A percentile compares a stretch with the other conserved stretches of the same genome.
Evolutionary conservation across 1,284 basidiomycete genomes (phyloP).

Genomic region (Inonotus obliquus): DNA sequence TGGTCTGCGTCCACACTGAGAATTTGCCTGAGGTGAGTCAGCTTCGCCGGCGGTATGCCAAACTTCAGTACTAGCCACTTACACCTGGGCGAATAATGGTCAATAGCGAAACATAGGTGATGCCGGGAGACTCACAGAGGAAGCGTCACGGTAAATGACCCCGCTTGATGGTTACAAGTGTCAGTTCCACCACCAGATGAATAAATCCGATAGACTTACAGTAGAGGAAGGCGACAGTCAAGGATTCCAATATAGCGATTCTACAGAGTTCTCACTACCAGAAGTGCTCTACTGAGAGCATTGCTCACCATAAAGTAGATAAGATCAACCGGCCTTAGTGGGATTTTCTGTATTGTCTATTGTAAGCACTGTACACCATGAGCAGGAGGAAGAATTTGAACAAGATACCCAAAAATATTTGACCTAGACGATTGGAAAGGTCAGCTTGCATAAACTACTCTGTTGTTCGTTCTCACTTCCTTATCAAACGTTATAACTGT

Average conservation of each 20-base stretch:
- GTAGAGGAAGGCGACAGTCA: background rate
- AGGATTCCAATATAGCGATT: background rate
- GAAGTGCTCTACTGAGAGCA: background rate
- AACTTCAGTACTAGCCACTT: background rate
- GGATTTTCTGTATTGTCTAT: background rate
- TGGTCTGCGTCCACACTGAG: background rate
- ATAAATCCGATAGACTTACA: background rate
- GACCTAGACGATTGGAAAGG: background rate
- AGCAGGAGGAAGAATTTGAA: background rate
- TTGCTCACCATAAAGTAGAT: background rate
- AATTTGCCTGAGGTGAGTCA: background rate
- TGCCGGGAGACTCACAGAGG: background rate
- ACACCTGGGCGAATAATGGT: background rate
- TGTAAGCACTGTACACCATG: background rate
- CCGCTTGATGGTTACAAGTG: background rate
- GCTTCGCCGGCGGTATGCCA: background rate
- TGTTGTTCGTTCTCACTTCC: background rate
- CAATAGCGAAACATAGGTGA: background rate
- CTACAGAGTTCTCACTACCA: background rate
- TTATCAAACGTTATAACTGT: background rate
- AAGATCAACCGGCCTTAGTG: background rate
- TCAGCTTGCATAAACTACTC: background rate
- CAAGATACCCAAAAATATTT: background rate
- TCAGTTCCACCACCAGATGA: background rate
- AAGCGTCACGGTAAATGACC: background rate